Percentiles rank a stretch among this genome's conserved stretches.
These are phyloP conservation scores for Solanum infundibuliforme DNA, from an alignment of 257 asterid species.

Conservation along the genomic window DNA sequence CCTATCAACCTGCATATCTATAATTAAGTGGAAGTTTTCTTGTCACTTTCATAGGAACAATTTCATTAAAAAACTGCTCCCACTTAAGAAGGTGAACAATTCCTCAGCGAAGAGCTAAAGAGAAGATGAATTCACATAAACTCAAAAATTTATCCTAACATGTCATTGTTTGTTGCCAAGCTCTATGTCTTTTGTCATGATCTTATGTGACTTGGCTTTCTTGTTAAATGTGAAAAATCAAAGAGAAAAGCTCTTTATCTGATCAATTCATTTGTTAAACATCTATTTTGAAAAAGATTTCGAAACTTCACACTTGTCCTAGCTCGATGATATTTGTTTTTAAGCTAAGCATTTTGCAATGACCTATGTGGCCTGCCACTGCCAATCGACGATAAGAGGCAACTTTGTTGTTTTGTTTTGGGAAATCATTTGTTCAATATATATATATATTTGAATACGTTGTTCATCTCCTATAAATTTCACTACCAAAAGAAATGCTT, in stretches of 20 bases:
- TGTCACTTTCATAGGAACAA: background rate
- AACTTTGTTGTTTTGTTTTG: background rate
- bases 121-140: background rate
- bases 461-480: background rate
- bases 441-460: background rate
- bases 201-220: background rate
- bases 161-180: background rate
- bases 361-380: background rate
- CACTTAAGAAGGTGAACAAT: background rate
- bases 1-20: background rate
- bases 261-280: background rate
- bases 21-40: background rate
- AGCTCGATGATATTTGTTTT: background rate
- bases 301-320: background rate
- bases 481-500: background rate
- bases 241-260: background rate
- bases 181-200: background rate
- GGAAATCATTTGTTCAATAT: background rate
- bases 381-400: background rate
- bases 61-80: background rate
- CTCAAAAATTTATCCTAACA: background rate
- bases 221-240: background rate
- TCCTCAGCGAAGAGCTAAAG: background rate
- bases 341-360: background rate
- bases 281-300: background rate